These are phyloP conservation scores for Lagenaria siceraria DNA, from an alignment of 306 rosid genomes.

Conservation along the genomic window DNA sequence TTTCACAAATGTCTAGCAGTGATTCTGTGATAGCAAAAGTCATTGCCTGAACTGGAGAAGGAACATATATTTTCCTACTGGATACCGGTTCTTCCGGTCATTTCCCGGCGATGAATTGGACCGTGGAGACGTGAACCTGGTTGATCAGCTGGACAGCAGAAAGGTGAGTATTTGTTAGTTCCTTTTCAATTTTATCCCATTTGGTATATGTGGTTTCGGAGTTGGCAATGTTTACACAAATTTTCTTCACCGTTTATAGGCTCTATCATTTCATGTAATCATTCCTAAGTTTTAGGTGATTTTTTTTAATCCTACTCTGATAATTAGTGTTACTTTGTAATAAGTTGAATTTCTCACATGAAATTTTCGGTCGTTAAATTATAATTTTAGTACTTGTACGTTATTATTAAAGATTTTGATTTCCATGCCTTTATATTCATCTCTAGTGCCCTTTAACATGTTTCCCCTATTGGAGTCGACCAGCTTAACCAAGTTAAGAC, in stretches of 20 bases:
- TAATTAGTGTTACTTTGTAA: not conserved
- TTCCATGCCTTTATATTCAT: no score
- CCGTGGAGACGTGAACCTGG: not conserved
- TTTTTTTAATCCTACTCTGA: not conserved
- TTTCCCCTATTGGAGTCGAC: no score
- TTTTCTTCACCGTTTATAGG: not conserved
- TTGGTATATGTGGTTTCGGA: not conserved
- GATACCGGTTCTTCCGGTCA: not conserved
- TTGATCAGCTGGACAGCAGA: not conserved
- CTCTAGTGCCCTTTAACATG: no score
- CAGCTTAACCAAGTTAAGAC: no score
- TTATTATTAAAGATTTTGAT: no score
- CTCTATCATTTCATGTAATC: not conserved
- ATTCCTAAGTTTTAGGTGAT: not conserved
- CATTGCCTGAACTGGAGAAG: not conserved
- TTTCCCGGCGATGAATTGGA: not conserved
- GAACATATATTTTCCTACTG: not conserved
- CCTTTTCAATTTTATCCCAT: not conserved
- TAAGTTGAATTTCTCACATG: not conserved
- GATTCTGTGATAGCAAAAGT: not conserved
- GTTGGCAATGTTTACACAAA: not conserved
- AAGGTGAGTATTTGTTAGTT: not conserved
- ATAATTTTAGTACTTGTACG: no score
- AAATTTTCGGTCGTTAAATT: not conserved
- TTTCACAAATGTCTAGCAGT: not conserved